Evolutionary conservation across 768 basidiomycete species (phyloP), one percentile per base, ranked within the genome.

Genomic region (Mycena sanguinolenta): DNA sequence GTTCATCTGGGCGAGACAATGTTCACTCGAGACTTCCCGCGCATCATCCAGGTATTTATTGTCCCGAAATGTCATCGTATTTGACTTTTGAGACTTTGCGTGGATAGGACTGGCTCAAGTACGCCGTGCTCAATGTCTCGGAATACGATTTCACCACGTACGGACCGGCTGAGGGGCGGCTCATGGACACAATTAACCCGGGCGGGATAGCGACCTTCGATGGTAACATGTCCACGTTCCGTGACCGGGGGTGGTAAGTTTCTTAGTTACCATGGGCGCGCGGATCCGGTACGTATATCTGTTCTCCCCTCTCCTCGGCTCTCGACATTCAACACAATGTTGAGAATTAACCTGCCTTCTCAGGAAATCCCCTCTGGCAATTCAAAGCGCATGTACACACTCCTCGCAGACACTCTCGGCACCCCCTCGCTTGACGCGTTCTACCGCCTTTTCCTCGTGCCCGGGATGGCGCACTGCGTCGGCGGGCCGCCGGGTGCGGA

Each of bases 401-500:
- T 73, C 14, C 60, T 75, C 30, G 42, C 74, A 30, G 44, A 63
- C 27, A 67, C 70, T 12, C 67, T 76, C 36, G 71, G 55, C 42
- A 25, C 44, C 12, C 69, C 61, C 13, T 52, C 34, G 36, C 38
- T 64, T 19, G 73, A 77, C 71, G 73, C 67, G 32, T 77, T 75
- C 50, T 77, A 76, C 57, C 74, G 76, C 21, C 66, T 76, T 21
- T 77, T 77, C 71, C 62, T 75, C 27, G 67, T 75, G 21, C 75
- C 76, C 5, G 76, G 76, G n/a, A 77, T 77, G 76, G 64, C 59
- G 27, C 76, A 77, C 58, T 76, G 76, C 42, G 46, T 50, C 17
- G 62, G 66, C 50, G 75, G 75, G 13, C 65, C 69, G 5, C 67
- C 67, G 1, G 69, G 66, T 12, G 44, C 58, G 62, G 55, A 38